A percentile compares a stretch with the other conserved stretches of the same genome.
phyloP scores from a whole-genome alignment of 1,284 basidiomycete species.

The Apiotrichum brassicae region DNA sequence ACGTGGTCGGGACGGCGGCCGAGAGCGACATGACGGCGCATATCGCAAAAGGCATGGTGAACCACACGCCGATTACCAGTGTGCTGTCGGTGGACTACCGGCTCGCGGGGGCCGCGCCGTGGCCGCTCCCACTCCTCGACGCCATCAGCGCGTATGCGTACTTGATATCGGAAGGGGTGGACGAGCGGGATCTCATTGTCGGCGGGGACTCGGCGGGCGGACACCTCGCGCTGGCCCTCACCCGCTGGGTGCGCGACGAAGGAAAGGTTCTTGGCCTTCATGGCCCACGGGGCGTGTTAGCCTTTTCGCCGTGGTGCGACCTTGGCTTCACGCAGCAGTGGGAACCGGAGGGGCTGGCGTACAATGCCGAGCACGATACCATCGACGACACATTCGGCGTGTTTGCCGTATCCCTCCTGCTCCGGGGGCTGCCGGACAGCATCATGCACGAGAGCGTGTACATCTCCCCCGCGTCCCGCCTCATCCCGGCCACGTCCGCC shows the following conservation, averaged over 20 bases:
- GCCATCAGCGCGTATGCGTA: constrained; percentile 59
- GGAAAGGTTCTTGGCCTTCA: constrained; percentile 22
- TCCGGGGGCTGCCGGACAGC: constrained; percentile 29
- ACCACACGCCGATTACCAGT: constrained; percentile 37
- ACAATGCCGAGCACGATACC: constrained; percentile 34
- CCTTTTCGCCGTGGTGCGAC: constrained; percentile 59
- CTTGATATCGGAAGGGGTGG: constrained; percentile 52
- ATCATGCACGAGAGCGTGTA: constrained; percentile 33
- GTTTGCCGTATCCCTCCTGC: constrained; percentile 37
- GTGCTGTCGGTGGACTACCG: constrained; percentile 40
- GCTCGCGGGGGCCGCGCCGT: constrained; percentile 44
- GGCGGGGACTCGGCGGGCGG: constrained; percentile 67
- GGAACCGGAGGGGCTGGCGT: constrained; percentile 24
- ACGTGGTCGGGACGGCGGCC: constrained; percentile 38
- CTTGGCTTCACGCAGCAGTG: constrained; percentile 45
- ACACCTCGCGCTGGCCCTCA: constrained; percentile 56
- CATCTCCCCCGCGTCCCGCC: constrained; percentile 34
- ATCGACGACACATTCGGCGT: constrained; percentile 42
- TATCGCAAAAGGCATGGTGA: constrained; percentile 32
- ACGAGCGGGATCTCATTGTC: constrained; percentile 56
- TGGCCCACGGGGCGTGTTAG: constrained; percentile 53
- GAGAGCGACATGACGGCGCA: constrained; percentile 35
- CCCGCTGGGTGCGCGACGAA: constrained; percentile 34
- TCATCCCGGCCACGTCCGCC: constrained; percentile 16
- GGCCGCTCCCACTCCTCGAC: constrained; percentile 60